These are phyloP conservation scores for Chimonanthus salicifolius DNA, from an alignment of 164 flowering plant species.

Conservation along the genomic window DNA sequence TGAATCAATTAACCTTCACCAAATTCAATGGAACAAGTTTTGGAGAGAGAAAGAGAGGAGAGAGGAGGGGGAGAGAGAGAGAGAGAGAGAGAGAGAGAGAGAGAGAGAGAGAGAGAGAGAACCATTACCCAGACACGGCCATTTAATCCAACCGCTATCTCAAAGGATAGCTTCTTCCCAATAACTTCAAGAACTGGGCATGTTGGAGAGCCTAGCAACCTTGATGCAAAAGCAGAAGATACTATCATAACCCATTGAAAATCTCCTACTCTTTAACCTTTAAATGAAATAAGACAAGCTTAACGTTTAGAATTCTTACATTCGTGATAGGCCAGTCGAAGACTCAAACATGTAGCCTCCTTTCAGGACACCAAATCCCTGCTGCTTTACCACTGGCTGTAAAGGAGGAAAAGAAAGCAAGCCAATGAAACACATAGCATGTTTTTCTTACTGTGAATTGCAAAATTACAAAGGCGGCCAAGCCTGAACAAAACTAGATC, in stretches of 20 bases:
- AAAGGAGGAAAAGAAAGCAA: neutral
- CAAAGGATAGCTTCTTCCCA: conserved; percentile 90
- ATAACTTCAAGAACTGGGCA: conserved; percentile 92
- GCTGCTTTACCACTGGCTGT: conserved; percentile 83
- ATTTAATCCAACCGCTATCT: conserved; percentile 90
- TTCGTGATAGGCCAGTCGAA: conserved; percentile 80
- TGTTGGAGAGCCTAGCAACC: conserved; percentile 83
- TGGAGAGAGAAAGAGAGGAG: neutral
- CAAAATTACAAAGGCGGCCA: neutral
- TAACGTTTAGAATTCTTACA: conserved; percentile 32
- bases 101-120: neutral
- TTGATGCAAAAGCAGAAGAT: conserved; percentile 15
- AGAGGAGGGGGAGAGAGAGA: too few relatives aligned
- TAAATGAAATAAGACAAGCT: neutral
- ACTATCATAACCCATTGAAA: neutral
- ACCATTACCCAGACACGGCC: conserved; percentile 89
- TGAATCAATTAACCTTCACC: neutral
- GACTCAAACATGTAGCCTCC: conserved; percentile 91
- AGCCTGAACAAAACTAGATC: too few relatives aligned
- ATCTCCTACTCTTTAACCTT: neutral
- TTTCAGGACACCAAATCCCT: conserved; percentile 74
- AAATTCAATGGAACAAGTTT: too few relatives aligned
- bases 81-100: too few relatives aligned
- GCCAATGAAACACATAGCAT: neutral
- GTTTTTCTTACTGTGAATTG: neutral